Evolutionary conservation across 768 basidiomycete species (phyloP).

Genomic region (Leccinum boreale): DNA sequence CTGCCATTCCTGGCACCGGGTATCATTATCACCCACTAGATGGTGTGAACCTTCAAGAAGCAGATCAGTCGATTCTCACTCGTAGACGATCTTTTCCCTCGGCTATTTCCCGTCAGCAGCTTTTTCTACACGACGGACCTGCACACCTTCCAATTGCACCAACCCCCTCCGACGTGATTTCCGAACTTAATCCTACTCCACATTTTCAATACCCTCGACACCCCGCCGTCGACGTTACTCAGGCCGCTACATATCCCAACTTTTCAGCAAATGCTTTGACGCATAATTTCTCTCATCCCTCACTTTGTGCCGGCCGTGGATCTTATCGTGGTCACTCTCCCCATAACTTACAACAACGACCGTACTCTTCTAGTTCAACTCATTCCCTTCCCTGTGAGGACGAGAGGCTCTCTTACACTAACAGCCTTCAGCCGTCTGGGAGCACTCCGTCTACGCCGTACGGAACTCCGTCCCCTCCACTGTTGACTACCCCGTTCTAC

Average conservation of each 20-base stretch:
- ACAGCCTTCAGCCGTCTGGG: conserved; percentile 6
- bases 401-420: conserved; percentile 12
- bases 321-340: conserved; percentile 9
- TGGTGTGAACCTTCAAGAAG: conserved; percentile 11
- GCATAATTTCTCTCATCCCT: conserved; percentile 12
- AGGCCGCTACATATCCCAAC: conserved; percentile 16
- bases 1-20: conserved; percentile 25
- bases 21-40: conserved; percentile 32
- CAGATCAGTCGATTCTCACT: conserved; percentile 15
- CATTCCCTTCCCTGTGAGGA: conserved; percentile 15
- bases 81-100: conserved; percentile 33
- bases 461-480: conserved; percentile 23
- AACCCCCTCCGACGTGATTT: conserved; percentile 1
- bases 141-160: conserved; percentile 9
- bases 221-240: conserved; percentile 5
- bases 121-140: conserved; percentile 10
- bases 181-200: conserved; percentile 8
- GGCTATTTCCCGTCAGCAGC: conserved; percentile 8
- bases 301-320: conserved; percentile 7
- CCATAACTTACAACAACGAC: conserved; percentile 9
- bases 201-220: conserved; percentile 18
- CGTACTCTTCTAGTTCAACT: conserved; percentile 20
- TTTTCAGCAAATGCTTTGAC: conserved; percentile 8
- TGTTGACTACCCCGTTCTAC: conserved; percentile 31
- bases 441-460: conserved; percentile 10